Base-by-base conservation (phyloP, 2,329 filamentous ascomycete species). In the Chalaropsis thielavioides region DNA sequence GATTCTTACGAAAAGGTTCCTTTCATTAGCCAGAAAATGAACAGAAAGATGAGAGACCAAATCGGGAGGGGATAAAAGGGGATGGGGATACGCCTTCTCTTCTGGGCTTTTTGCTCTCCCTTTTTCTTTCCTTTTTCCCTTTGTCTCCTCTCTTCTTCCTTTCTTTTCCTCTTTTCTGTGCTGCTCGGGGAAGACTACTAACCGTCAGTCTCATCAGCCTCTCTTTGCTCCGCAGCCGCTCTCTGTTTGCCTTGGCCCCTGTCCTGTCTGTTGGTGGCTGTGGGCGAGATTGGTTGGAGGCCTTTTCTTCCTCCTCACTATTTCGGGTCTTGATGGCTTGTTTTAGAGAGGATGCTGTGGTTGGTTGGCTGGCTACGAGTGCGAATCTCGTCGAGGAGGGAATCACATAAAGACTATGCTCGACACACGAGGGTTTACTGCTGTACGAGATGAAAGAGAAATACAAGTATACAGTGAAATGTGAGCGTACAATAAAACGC, bases 301-400 rank as follows among this genome's bases (percentile, higher is more conserved):
- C 58, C 60, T 46, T 51, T 56, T 66, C 60, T 65, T 65, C 66
- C 67, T 68, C 66, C 66, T 69, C 68, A 69, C 64, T 66, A 46
- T 17, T 58, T 65, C 62, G 43, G 49, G 56, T 40, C 68, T 69
- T 69, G 54, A 68, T 63, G 68, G 35, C 41, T 61, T 49, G 64
- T 31, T 60, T 62, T 51, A 63, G 67, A 68, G 68, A 68, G 66
- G 67, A 58, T 44, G 35, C 43, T 6, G 17, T 22, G 19, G 17
- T 62, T 17, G 13, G 22, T 10, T 10, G 46, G 46, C 11, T 51
- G 22, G 22, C 22, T 49, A 49, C 22, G 3, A 31, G 31, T 2
- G 31, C 31, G 31, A 2, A 6, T 31, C 6, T 2, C 31, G 2
- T 2, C 6, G 31, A 38, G 35, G 10, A 6, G 8, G 35, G 4